These are phyloP conservation scores for Saturnispora sekii DNA, from an alignment of 805 yeast species.

Conservation along the genomic window DNA sequence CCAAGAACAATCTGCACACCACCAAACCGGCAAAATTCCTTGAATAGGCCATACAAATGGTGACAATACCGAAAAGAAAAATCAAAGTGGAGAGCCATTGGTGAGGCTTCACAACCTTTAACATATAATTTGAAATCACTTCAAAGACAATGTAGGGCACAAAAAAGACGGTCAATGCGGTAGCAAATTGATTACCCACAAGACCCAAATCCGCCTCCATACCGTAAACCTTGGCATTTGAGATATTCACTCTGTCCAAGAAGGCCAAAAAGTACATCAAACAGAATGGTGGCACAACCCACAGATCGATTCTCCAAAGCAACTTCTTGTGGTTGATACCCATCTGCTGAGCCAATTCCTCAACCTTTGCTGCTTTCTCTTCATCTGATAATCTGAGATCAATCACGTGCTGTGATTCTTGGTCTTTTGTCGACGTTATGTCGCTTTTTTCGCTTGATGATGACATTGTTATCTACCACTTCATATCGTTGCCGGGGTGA, in stretches of 20 bases:
- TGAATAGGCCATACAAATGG: conserved; percentile 58
- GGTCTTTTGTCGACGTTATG: background rate
- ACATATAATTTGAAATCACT: conserved; percentile 52
- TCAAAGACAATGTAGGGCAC: conserved; percentile 61
- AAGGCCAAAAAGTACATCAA: conserved; percentile 66
- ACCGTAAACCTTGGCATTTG: conserved; percentile 72
- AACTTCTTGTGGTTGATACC: conserved; percentile 47
- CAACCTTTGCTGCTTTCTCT: conserved; percentile 18
- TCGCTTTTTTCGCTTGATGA: conserved; percentile 7
- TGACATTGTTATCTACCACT: too few relatives aligned
- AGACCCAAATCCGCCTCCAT: conserved; percentile 46
- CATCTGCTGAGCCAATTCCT: conserved; percentile 30
- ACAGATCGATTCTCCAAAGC: conserved; percentile 56
- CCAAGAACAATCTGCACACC: conserved; percentile 56
- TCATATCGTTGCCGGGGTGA: too few relatives aligned
- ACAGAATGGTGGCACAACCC: conserved; percentile 71
- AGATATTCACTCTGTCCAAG: conserved; percentile 72
- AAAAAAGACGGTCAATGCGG: conserved; percentile 59
- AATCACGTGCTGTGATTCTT: background rate
- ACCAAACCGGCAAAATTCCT: conserved; percentile 47
- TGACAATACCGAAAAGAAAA: conserved; percentile 49
- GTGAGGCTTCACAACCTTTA: conserved; percentile 54
- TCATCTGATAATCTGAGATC: conserved; percentile 2
- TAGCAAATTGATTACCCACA: conserved; percentile 50
- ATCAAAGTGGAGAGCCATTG: conserved; percentile 53